Evolutionary conservation across 2,329 filamentous ascomycete genomes (phyloP), one percentile per base, ranked within the genome.

Genomic region (Tolypocladium pustulatum): DNA sequence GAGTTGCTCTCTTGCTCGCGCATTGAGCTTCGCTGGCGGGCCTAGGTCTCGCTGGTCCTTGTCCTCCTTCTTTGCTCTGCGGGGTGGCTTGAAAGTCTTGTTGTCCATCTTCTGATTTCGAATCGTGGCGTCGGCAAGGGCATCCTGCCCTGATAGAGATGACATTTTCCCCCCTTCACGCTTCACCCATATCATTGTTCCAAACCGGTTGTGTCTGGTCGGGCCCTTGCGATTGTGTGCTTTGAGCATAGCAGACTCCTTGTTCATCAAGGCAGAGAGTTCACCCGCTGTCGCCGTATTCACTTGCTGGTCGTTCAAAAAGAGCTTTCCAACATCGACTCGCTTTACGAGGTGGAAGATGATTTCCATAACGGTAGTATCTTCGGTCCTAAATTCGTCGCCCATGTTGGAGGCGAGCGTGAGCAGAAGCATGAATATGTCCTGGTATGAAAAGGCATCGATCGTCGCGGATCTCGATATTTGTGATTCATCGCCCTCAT

Each of bases 111-210:
- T 95, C 56, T 89, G 81, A 63, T 96, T 82, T 8, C 89, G 88
- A 43, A 83, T 82, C 10, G 88, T 81, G 8, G 85, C 82, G 66
- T 91, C 86, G 3, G 85, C 82, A 52, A 99, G 81, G 5, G 89
- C 89, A 65, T 91, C 88, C 69, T 97, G 93, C 1, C 94, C 94
- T 0, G 91, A 92, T 1, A 99, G 82, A 0, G 92, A 91, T 0
- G 90, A 88, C 66, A 94, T 83, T 67, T 92, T 92, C 56, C 88
- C 86, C 65, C 92, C 88, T 55, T 91, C 89, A 58, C 92, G 81
- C 75, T 96, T 91, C 41, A 99, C 85, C 92, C 93, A 97, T 38
- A 97, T 86, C 90, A 97, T 97, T 13, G 92, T 96, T 3, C 94
- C 94, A 67, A 97, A 99, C 38, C 94, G 84, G 65, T 92, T 96